phyloP scores from a whole-genome alignment of 73 alveolate species.

The Paramecium pentaurelia region DNA sequence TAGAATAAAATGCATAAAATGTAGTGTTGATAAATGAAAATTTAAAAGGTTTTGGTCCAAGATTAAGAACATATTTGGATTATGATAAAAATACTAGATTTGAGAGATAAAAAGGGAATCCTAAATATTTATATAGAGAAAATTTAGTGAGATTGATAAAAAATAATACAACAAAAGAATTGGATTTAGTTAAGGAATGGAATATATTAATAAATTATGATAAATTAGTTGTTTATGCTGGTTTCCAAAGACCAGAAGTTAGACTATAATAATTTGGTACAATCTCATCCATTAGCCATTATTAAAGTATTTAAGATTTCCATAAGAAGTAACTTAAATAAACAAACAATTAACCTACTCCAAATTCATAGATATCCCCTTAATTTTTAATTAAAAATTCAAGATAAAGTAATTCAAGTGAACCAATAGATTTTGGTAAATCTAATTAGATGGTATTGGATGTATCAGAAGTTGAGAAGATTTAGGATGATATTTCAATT shows the following conservation, averaged over 20 bases:
- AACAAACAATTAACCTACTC: background rate
- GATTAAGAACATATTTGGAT: constrained; percentile 34
- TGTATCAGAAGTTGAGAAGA: background rate
- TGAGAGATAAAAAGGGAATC: background rate
- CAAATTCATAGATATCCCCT: background rate
- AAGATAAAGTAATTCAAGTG: constrained; percentile 3
- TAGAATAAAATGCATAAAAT: background rate
- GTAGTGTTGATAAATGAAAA: background rate
- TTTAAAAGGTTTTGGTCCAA: background rate
- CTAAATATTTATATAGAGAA: background rate
- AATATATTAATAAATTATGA: background rate
- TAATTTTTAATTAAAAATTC: background rate
- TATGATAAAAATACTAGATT: background rate
- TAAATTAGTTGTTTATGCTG: background rate
- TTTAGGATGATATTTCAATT: background rate
- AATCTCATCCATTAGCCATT: background rate
- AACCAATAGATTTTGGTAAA: constrained; percentile 24
- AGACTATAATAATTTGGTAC: constrained; percentile 18
- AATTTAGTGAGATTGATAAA: background rate
- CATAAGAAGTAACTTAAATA: background rate
- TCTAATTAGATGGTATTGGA: background rate
- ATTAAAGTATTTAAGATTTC: constrained; percentile 24
- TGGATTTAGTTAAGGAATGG: constrained; percentile 34
- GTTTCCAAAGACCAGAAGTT: background rate
- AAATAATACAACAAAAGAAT: background rate